Evolutionary conservation across 305 asterid species (phyloP), one percentile per base, ranked within the genome.

Genomic region (Fraxinus nigra): DNA sequence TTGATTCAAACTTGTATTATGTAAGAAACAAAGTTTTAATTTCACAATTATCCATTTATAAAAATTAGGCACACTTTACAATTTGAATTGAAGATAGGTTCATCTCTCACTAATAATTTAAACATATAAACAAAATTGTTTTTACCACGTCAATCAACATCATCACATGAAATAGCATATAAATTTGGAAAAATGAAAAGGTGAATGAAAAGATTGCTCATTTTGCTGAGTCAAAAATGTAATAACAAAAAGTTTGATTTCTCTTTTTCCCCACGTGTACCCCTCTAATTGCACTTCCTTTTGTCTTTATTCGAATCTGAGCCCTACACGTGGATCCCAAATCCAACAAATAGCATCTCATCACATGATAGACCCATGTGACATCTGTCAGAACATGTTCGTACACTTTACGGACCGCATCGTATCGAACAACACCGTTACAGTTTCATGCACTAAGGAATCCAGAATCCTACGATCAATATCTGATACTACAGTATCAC

Each of bases 341-440:
- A 51, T 24, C 20, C 87, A 77, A 86, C 78, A 67, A 83, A 86
- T 78, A 77, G 90, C 87, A 91, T 92, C 93, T 89, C 85, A 30
- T 88, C 97, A 93, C 93, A 91, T 90, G 89, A 85, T 43, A 59
- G 74, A 28, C 75, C 87, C 95, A 91, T 89, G 92, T 91, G 97
- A 84, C 86, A 37, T 10, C 78, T 46, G 90, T 87, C 91, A 80
- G 89, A 76, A 79, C 79, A 78, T 83, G 90, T 28, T 13, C 38
- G 13, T 33, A 82, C 76, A 69, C 76, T 76, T 85, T 77, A 76
- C 86, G 83, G 78, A 67, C 74, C 37, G 61, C 85, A 14, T 81
- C 88, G n/a, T 28, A 7, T 1, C 18, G 35, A 28, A 28, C 51
- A 83, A 51, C 33, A 73, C 72, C 82, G 76, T 89, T 85, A 82